Evolutionary conservation across 1,284 basidiomycete species (phyloP).

Genomic region (Prillingera fragicola): DNA sequence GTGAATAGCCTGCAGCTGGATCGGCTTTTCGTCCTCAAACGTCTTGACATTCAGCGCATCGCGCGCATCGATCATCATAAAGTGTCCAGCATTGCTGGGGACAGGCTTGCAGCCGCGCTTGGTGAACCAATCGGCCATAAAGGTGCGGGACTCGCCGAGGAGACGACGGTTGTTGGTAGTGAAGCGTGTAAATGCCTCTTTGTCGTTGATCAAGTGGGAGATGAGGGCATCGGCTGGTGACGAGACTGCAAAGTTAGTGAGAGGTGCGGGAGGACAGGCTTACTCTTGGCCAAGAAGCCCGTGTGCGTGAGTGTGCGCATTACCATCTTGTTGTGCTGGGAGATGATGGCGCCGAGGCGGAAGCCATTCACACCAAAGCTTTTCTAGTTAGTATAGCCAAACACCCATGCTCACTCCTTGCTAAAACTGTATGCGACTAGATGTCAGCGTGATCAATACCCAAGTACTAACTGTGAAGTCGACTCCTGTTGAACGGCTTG

Average conservation of each 20-base stretch:
- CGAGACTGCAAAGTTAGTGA: conserved; percentile 32
- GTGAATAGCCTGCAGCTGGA: conserved; percentile 1
- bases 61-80: conserved; percentile 14
- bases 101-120: conserved; percentile 35
- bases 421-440: conserved; percentile 45
- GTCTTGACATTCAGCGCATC: conserved; percentile 4
- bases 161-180: conserved; percentile 27
- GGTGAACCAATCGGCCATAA: conserved; percentile 37
- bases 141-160: conserved; percentile 34
- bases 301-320: conserved; percentile 42
- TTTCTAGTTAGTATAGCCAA: conserved; percentile 1
- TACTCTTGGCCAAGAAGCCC: conserved; percentile 41
- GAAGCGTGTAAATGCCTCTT: conserved; percentile 26
- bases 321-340: conserved; percentile 45
- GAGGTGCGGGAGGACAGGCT: conserved; percentile 5
- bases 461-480: conserved; percentile 40
- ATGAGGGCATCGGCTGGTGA: conserved; percentile 43
- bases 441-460: too few species aligned
- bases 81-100: conserved; percentile 32
- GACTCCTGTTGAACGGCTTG: conserved; percentile 36
- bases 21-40: conserved; percentile 11
- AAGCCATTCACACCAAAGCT: conserved; percentile 50
- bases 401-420: conserved; percentile 39
- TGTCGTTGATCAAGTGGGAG: conserved; percentile 34
- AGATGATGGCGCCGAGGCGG: conserved; percentile 45